Base-by-base conservation (phyloP, 2,329 filamentous ascomycete genomes). In the Fusarium sp. region DNA sequence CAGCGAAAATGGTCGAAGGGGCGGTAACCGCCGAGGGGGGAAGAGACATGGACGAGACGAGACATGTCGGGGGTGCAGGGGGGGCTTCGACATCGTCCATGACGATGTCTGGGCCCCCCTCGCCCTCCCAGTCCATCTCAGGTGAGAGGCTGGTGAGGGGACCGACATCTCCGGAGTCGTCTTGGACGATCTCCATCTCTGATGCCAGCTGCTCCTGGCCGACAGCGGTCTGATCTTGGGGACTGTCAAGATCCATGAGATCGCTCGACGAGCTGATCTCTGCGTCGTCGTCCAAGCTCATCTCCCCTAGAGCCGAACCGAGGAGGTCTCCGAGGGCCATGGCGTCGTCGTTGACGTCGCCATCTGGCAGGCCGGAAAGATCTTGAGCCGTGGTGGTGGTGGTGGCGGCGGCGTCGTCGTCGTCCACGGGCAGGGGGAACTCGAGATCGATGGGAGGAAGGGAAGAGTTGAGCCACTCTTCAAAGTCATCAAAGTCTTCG, bases 61-160 rank as follows among this genome's bases (percentile, higher is more conserved):
- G 29, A 31, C 29, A 29, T 29, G 27, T 40, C 36, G 36, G 36
- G 10, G 36, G 16, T 18, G 16, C 36, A 40, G 16, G 36, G 36
- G 18, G 18, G 3, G 8, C 14, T 6, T 58, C 13, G 33, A 38
- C 38, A 11, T 61, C 63, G 27, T 9, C 40, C 63, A 67, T 67
- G n/a, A 18, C 31, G 36, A 53, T 14, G 7, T 66, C 62, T 7
- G n/a, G 4, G 2, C 2, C 18, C 20, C 42, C 16, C 18, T 61
- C 34, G 3, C 10, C n/a, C 31, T 50, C n/a, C 42, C 25, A 31
- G 6, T 50, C n/a, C 42, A 61, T 42, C 6, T 23, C 14, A 44
- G 53, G 20, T 16, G 36, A 31, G 7, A 23, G 6, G 11, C 16
- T 11, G 9, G 11, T 4, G 27, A 33, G 31, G 8, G 16, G n/a